Percentiles rank a stretch among this genome's conserved stretches.
These are phyloP conservation scores for Fusarium clavum DNA, from an alignment of 2,329 filamentous ascomycete genomes.

Conservation along the genomic window DNA sequence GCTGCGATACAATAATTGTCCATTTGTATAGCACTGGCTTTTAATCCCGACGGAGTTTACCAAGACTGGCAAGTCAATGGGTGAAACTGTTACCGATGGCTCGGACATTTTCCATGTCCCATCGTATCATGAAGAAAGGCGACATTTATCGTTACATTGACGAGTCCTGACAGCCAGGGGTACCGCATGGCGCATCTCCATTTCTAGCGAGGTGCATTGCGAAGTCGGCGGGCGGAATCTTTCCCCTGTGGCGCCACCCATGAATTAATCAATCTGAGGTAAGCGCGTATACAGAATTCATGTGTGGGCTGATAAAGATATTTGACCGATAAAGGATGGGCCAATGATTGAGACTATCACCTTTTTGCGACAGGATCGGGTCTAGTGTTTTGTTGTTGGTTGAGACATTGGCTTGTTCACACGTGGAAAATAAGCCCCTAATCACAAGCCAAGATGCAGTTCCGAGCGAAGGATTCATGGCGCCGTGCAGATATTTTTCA, in stretches of 20 bases:
- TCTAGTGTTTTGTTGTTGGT: not conserved
- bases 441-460: conserved; percentile 35
- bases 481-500: not conserved
- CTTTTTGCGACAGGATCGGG: not conserved
- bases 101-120: conserved; percentile 9
- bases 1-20: no score
- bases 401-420: conserved; percentile 2
- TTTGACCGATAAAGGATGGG: not conserved
- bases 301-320: not conserved
- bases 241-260: conserved; percentile 14
- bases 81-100: conserved; percentile 17
- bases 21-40: no score
- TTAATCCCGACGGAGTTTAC: no score
- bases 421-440: conserved; percentile 32
- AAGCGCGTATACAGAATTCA: not conserved
- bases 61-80: not conserved
- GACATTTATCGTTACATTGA: not conserved
- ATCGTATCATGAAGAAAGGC: conserved; percentile 1
- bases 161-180: conserved; percentile 9
- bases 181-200: not conserved
- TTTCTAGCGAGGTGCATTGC: conserved; percentile 11
- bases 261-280: conserved; percentile 1
- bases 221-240: not conserved
- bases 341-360: conserved; percentile 9
- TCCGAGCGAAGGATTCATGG: not conserved